phyloP scores from a whole-genome alignment of 176 grass and related monocot genomes.

The Avena sativa region DNA sequence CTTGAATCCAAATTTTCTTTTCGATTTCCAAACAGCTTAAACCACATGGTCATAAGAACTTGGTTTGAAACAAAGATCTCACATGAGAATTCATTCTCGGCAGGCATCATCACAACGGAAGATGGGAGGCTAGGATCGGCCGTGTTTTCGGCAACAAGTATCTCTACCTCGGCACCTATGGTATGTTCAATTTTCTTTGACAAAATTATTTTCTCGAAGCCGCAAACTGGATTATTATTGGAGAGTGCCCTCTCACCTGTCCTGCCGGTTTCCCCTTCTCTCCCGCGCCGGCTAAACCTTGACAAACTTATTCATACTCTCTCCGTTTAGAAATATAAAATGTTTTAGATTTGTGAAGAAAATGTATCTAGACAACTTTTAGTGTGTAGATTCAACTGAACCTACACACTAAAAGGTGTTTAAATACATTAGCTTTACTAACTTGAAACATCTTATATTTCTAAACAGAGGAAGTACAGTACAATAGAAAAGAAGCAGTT shows the following conservation, averaged over 20 bases:
- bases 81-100: neutral
- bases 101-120: constrained; percentile 77
- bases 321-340: too few species aligned
- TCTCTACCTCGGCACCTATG: constrained; percentile 79
- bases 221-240: too few species aligned
- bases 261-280: neutral
- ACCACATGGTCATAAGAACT: neutral
- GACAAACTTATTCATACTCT: constrained; percentile 4
- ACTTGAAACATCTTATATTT: too few species aligned
- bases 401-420: too few species aligned
- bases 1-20: neutral
- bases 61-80: neutral
- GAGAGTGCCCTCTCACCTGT: neutral
- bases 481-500: neutral
- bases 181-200: constrained; percentile 21
- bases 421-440: too few species aligned
- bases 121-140: constrained; percentile 79
- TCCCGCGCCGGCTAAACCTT: neutral
- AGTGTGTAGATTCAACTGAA: too few species aligned
- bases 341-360: too few species aligned
- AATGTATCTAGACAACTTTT: too few species aligned
- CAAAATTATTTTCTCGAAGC: neutral
- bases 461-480: too few species aligned
- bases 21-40: neutral
- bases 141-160: constrained; percentile 78